phyloP scores from a whole-genome alignment of 1,284 basidiomycete species.

The Pholiota adiposa region DNA sequence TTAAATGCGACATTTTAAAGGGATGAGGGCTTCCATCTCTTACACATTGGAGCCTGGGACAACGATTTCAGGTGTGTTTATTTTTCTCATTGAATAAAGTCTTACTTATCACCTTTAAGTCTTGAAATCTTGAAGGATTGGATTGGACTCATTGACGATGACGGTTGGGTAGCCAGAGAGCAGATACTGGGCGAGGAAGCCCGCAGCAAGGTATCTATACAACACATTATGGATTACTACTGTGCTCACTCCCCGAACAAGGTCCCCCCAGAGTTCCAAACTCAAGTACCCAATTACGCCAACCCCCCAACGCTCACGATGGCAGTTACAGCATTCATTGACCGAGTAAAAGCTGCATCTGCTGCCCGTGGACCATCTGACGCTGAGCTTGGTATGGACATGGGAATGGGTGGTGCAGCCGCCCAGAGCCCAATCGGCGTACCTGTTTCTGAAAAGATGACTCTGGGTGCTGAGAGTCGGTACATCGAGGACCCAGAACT shows the following conservation, averaged over 20 bases:
- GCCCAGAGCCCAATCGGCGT: constrained; percentile 50
- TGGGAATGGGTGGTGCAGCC: constrained; percentile 37
- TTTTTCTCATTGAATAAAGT: background rate
- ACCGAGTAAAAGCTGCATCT: constrained; percentile 60
- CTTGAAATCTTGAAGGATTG: constrained; percentile 89
- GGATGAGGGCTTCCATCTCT: constrained; percentile 96
- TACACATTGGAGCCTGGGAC: constrained; percentile 92
- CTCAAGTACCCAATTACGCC: constrained; percentile 90
- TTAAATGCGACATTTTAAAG: constrained; percentile 39
- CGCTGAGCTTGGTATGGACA: constrained; percentile 68
- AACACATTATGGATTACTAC: background rate
- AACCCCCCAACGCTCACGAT: constrained; percentile 94
- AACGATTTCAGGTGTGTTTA: constrained; percentile 76
- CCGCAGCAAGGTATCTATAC: constrained; percentile 74
- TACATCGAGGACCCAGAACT: constrained; percentile 63
- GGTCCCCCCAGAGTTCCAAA: constrained; percentile 89
- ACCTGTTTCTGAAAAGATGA: constrained; percentile 16
- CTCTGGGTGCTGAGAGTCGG: constrained; percentile 40
- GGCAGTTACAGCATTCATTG: constrained; percentile 88
- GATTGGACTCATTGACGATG: constrained; percentile 88
- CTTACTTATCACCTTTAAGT: constrained; percentile 40
- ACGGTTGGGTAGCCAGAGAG: constrained; percentile 95
- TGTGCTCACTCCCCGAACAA: constrained; percentile 31
- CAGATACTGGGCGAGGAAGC: constrained; percentile 97
- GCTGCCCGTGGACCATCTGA: constrained; percentile 47